phyloP scores from a whole-genome alignment of 2,329 filamentous ascomycete genomes.

The Sarocladiaceae sp. region DNA sequence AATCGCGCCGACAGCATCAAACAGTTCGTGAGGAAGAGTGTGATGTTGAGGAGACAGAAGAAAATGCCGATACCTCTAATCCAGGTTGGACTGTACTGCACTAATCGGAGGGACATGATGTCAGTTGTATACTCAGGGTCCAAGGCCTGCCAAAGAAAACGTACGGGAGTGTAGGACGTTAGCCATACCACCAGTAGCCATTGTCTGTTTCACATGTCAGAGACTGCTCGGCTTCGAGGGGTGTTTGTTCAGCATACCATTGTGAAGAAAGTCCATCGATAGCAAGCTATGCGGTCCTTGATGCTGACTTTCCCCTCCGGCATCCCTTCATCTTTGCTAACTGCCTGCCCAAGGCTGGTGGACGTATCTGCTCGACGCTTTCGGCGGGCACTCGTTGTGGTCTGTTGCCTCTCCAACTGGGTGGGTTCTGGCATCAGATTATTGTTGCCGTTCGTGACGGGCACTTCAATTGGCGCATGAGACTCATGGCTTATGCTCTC shows the following conservation, averaged over 20 bases:
- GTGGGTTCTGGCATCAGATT: neutral
- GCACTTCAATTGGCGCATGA: neutral
- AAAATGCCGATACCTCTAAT: constrained; percentile 54
- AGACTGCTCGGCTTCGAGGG: no score
- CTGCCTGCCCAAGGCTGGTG: constrained; percentile 27
- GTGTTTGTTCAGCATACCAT: constrained; percentile 41
- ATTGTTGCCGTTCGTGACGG: neutral
- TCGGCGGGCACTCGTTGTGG: neutral
- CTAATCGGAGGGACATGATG: constrained; percentile 21
- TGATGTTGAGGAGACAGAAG: constrained; percentile 60
- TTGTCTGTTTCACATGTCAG: constrained; percentile 15
- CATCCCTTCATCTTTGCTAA: constrained; percentile 25
- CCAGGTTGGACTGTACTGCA: constrained; percentile 51
- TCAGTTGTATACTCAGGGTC: neutral
- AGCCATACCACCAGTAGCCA: constrained; percentile 54
- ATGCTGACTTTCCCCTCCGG: constrained; percentile 34
- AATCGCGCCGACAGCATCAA: constrained; percentile 65
- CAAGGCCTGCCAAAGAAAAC: constrained; percentile 18
- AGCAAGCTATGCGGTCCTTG: constrained; percentile 47
- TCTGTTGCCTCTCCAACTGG: neutral
- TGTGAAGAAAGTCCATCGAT: constrained; percentile 75
- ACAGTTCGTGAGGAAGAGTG: constrained; percentile 60
- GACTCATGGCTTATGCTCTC: neutral
- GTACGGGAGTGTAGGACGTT: constrained; percentile 52
- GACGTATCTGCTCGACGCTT: neutral